Conservation (phyloP, 2,329 filamentous ascomycete species). For the Emericellopsis cladophorae region DNA sequence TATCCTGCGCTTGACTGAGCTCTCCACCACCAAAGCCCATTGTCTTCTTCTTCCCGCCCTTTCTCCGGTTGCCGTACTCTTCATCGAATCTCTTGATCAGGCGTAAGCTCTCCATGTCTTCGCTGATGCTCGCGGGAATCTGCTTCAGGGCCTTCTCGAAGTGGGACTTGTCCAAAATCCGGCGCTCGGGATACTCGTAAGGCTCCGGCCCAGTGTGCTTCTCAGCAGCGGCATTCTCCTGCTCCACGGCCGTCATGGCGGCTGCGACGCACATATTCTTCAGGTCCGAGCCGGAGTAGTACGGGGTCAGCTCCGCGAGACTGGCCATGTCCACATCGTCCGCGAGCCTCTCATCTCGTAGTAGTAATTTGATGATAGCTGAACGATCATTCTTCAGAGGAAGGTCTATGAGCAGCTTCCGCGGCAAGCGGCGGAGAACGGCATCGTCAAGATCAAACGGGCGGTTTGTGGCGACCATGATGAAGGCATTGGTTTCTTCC, state of each 20-base stretch:
- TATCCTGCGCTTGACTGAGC: constrained; percentile 22
- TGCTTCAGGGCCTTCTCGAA: constrained; percentile 80
- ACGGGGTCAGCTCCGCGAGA: constrained; percentile 54
- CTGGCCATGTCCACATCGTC: constrained; percentile 45
- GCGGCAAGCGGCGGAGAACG: constrained; percentile 62
- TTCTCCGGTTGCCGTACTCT: constrained; percentile 75
- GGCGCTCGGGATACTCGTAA: constrained; percentile 49
- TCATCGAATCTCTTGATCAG: constrained; percentile 93
- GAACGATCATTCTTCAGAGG: constrained; percentile 53
- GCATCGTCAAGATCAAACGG: constrained; percentile 91
- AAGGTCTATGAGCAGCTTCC: constrained; percentile 61
- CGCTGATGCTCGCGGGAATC: constrained; percentile 83
- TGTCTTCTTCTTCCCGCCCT: constrained; percentile 40
- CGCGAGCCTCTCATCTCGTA: constrained; percentile 54
- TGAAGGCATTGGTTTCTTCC: constrained; percentile 70
- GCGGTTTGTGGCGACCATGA: constrained; percentile 95
- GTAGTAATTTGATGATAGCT: constrained; percentile 58
- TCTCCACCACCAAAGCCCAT: constrained; percentile 46
- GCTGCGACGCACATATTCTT: constrained; percentile 75
- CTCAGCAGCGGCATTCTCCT: constrained; percentile 43
- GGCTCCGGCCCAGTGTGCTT: constrained; percentile 24
- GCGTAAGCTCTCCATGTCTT: constrained; percentile 79
- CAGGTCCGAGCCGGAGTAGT: constrained; percentile 73
- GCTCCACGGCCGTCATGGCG: constrained; percentile 65
- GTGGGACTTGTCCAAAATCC: constrained; percentile 48